Base-by-base conservation (phyloP, 2,329 filamentous ascomycete genomes). In the Talaromyces funiculosus region DNA sequence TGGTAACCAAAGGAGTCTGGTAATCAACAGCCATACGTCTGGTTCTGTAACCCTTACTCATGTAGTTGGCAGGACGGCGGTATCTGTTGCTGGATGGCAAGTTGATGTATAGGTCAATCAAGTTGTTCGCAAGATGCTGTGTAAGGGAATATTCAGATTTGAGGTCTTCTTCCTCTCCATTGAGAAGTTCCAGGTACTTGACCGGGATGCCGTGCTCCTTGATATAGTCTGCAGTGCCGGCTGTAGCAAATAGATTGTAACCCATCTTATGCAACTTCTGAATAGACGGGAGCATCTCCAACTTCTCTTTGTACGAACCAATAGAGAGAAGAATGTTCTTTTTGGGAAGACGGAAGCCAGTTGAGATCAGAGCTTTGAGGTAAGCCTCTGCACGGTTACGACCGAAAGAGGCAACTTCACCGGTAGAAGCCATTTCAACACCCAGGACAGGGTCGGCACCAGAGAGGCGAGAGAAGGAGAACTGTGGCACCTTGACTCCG, bases 81-180 rank as follows among this genome's bases (percentile, higher is more conserved):
- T 95, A 99, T 75, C 92, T 90, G 81, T 99, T 99, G 84, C 86
- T 96, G 12, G 94, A 97, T n/a, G 94, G 94, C 77, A 99, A 78
- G 77, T 99, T 99, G 86, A 99, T 97, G 81, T 99, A 99, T 63
- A 99, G 80, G 75, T 97, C 93, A 69, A 99, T 99, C 75, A 94
- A 87, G 79, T 97, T 97, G 80, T 96, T 97, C 61, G 93, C 90
- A 77, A 99, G 80, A 80, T 97, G 93, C 78, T 97, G 92, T 1
- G 92, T 97, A 64, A 99, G 84, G 8, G 94, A 99, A 80, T 96
- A 99, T 78, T 99, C 94, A 0, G 92, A 90, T 75, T 93, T 92
- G 74, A 96, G 90, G 64, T 92, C 88, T 67, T 92, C 89, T 64
- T 92, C 86, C 64, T 88, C 83, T 61, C 88, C 86, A 57, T 84